Evolutionary conservation across 2,329 filamentous ascomycete genomes (phyloP), one percentile per base, ranked within the genome.

Genomic region (Penicillium rolfsii): DNA sequence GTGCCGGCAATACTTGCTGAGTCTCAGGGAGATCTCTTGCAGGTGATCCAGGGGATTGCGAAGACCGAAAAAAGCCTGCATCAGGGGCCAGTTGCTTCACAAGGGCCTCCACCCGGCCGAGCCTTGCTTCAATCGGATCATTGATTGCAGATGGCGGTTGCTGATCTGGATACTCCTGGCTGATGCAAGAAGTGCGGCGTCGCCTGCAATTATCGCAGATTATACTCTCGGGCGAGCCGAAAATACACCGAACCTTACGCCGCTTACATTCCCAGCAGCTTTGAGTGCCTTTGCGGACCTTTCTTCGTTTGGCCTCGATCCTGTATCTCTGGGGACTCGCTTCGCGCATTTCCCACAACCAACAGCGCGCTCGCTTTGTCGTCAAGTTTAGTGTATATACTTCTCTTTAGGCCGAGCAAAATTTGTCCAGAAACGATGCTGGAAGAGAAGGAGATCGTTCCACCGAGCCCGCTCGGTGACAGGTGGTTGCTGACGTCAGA

Each of bases 121-220:
- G 64, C 30, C 62, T 58, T 7, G 46, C 49, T 43, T 63, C 59
- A n/a, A 68, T 4, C 35, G 30, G 45, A 19, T 45, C 45, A 75
- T 55, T 26, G 68, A 66, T 19, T 71, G 48, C 24, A 24, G 63
- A 30, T 4, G 59, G 22, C 5, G 50, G n/a, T 33, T 76, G 73
- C 35, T 80, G 75, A 3, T 77, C 74, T 24, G 78, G 78, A n/a
- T 61, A 54, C 58, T 84, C 82, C 65, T 86, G 84, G 63, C 81
- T 77, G 48, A 84, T 70, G 55, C 84, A 76, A 43, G 38, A 35
- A 3, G 65, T 67, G 7, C 69, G 58, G 12, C 72, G 71, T 35
- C 73, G 63, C 33, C 55, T 58, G 62, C 74, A 76, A 46, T 68
- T 65, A 49, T 68, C 61, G 63, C 74, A 76, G 36, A 64, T 59